Conservation (phyloP, 140 eudicot genomes). For the Ambrosia hybrid region DNA sequence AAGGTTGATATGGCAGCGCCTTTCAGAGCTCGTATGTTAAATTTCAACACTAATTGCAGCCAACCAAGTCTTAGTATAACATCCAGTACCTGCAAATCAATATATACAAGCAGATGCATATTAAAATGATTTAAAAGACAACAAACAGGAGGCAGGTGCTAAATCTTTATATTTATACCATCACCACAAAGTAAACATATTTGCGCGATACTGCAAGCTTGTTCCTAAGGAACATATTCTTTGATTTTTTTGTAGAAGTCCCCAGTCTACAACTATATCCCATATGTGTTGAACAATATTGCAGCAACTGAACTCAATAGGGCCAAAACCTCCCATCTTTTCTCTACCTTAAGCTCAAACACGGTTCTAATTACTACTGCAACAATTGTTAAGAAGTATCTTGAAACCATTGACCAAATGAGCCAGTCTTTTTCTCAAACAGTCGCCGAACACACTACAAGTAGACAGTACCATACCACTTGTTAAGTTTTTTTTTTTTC, state of each 20-base stretch:
- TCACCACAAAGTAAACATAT: constrained; percentile 63
- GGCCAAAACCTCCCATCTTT: constrained; percentile 63
- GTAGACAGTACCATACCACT: background rate
- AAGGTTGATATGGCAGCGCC: constrained; percentile 52
- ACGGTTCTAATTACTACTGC: constrained; percentile 73
- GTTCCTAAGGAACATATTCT: constrained; percentile 59
- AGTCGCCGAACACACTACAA: constrained; percentile 80
- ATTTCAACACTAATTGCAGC: constrained; percentile 70
- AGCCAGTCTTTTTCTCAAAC: constrained; percentile 48
- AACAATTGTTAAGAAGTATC: constrained; percentile 70
- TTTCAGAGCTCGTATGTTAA: constrained; percentile 48
- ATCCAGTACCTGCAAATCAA: constrained; percentile 58
- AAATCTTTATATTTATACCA: constrained; percentile 40
- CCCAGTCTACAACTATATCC: constrained; percentile 92
- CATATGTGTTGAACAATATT: constrained; percentile 61
- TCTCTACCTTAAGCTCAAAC: constrained; percentile 53
- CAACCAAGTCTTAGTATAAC: constrained; percentile 68
- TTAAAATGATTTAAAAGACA: constrained; percentile 4
- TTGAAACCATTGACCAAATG: constrained; percentile 64
- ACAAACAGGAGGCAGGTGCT: background rate
- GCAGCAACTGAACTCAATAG: constrained; percentile 60
- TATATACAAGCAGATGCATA: constrained; percentile 1
- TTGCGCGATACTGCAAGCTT: constrained; percentile 57
- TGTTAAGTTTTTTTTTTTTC: constrained; percentile 13
- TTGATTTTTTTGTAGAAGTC: constrained; percentile 70